Base-by-base conservation (phyloP, 2,329 filamentous ascomycete species). In the Pseudocercospora ulei region DNA sequence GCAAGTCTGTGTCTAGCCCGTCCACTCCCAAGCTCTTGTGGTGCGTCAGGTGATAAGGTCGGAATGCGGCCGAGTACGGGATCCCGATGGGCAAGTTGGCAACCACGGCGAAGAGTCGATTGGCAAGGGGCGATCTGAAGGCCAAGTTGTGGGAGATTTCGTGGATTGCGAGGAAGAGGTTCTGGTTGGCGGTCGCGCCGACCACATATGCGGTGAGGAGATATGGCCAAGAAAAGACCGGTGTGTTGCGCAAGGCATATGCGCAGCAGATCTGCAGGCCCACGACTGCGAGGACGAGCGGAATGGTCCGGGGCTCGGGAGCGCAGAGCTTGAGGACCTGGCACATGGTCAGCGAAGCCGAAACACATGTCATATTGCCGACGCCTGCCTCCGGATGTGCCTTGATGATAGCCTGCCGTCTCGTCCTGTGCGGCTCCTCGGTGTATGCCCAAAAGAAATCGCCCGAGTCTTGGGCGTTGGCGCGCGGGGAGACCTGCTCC, bases 381-480 rank as follows among this genome's bases (percentile, higher is more conserved):
- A 13, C 12, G 19, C 60, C 12, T 67, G 88, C 86, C 73, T 98
- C 88, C 30, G 90, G 90, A 61, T 98, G 88, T 39, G 88, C 87
- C 68, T 95, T 96, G 65, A 98, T 96, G 56, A 98, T 98, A 46
- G 86, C 85, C 54, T 88, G 76, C 41, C 90, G 76, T 53, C 90
- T 73, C 19, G 88, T 90, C 52, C 86, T 77, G 65, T 98, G 90
- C 46, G 90, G 90, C 65, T 98, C 90, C 63, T 98, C 90, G 6
- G 90, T 95, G 61, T 98, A 96, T 25, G 90, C 94, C 90, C 92
- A 96, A 68, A 93, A 94, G 71, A 96, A 96, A 61, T 78, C 72
- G 47, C 78, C 60, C 27, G 61, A 57, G 25, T 46, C 23, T 22
- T 29, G 23, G 14, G 23, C 34, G 18, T 19, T 13, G 12, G 19